phyloP scores from a whole-genome alignment of 2,329 filamentous ascomycete species.

The Fusarium burgessii region DNA sequence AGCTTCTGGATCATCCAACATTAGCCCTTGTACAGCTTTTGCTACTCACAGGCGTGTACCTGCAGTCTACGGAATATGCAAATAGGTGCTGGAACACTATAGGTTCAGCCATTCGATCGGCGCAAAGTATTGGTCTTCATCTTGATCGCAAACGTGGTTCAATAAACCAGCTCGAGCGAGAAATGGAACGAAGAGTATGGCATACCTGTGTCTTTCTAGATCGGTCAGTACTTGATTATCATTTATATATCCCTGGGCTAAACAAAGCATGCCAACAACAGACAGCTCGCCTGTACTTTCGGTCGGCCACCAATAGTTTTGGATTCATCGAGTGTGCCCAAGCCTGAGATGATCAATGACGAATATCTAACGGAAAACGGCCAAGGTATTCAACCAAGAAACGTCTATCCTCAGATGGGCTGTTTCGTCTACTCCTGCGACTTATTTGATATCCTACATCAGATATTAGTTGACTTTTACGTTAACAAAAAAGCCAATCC shows the following conservation, averaged over 20 bases:
- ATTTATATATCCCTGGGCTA: fast-evolving
- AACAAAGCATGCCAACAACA: not conserved
- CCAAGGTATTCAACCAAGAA: not conserved
- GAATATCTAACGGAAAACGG: not conserved
- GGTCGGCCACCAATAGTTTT: not conserved
- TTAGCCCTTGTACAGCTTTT: not conserved
- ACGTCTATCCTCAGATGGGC: not conserved
- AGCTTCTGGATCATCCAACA: not conserved
- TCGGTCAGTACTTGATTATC: not conserved
- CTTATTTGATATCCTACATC: not conserved
- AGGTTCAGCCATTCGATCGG: not conserved
- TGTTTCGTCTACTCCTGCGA: not conserved
- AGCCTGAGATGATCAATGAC: not conserved
- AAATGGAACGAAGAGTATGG: not conserved
- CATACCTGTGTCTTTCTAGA: not conserved
- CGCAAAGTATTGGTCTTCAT: not conserved
- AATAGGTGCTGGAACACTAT: not conserved
- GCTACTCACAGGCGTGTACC: not conserved
- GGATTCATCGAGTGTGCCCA: not conserved
- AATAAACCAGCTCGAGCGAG: not conserved
- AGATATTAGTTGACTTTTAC: not conserved
- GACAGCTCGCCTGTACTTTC: not conserved
- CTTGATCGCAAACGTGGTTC: not conserved
- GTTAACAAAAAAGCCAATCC: not conserved
- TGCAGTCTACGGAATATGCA: not conserved